Conservation (phyloP, 1,284 basidiomycete genomes). For the Peniophora sp. region DNA sequence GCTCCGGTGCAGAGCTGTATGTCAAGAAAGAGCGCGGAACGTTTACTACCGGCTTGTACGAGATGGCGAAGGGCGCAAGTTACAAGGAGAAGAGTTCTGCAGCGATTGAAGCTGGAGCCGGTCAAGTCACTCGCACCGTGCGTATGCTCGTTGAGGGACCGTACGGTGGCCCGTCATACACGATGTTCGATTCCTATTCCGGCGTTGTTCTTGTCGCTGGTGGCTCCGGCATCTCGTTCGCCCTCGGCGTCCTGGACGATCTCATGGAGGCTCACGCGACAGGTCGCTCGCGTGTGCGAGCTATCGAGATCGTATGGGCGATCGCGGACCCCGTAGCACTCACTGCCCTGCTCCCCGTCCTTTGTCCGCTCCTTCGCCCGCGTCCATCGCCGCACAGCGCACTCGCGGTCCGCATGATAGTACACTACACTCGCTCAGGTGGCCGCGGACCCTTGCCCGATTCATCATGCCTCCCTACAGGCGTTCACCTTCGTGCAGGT, state of each 20-base stretch:
- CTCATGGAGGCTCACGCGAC: constrained; percentile 48
- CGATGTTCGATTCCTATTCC: constrained; percentile 55
- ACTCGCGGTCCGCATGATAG: constrained; percentile 41
- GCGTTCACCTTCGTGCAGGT: constrained; percentile 39
- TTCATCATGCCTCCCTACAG: constrained; percentile 28
- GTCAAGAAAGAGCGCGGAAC: constrained; percentile 50
- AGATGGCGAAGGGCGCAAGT: constrained; percentile 36
- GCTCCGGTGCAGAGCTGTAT: constrained; percentile 51
- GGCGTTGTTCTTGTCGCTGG: constrained; percentile 61
- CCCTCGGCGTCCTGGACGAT: constrained; percentile 55
- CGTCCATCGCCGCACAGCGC: constrained; percentile 24
- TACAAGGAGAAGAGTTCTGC: constrained; percentile 18
- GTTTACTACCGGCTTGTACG: constrained; percentile 58
- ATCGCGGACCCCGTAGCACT: constrained; percentile 50
- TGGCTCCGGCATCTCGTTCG: constrained; percentile 70
- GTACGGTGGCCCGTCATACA: constrained; percentile 58
- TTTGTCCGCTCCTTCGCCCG: constrained; percentile 43
- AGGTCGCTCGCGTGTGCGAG: constrained; percentile 43
- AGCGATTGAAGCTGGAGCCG: constrained; percentile 12
- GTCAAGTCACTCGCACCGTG: constrained; percentile 14
- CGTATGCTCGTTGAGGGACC: constrained; percentile 61
- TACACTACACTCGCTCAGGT: constrained; percentile 56
- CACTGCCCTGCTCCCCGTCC: constrained; percentile 44
- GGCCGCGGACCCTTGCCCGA: constrained; percentile 21
- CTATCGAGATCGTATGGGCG: constrained; percentile 63